phyloP scores from a whole-genome alignment of 2,329 filamentous ascomycete genomes.

The Penicillium aurantiogriseum region DNA sequence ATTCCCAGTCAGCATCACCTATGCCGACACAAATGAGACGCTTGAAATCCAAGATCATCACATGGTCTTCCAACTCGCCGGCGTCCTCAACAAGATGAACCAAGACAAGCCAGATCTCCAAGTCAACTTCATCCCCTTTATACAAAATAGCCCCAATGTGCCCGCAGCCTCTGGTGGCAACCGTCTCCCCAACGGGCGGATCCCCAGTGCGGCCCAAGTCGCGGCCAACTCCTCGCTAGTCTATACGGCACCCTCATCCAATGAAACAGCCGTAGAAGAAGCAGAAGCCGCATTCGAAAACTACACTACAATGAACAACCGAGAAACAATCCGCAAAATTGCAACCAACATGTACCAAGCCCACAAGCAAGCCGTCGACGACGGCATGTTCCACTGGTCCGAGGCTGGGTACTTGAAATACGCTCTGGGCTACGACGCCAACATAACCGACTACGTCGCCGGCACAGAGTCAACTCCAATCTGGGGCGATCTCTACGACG shows the following conservation, averaged over 20 bases:
- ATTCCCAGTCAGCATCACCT: constrained; percentile 43
- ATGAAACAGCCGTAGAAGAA: constrained; percentile 36
- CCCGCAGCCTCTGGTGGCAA: constrained; percentile 51
- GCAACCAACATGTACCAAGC: constrained; percentile 45
- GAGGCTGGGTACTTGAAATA: constrained; percentile 64
- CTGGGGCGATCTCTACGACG: constrained; percentile 55
- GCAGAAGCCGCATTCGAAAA: constrained; percentile 43
- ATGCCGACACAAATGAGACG: constrained; percentile 44
- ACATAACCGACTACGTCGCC: constrained; percentile 56
- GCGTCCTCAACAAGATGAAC: constrained; percentile 45
- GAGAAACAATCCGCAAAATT: constrained; percentile 30
- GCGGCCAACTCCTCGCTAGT: constrained; percentile 42
- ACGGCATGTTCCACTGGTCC: constrained; percentile 62
- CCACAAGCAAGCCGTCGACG: constrained; percentile 54
- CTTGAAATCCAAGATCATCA: constrained; percentile 45
- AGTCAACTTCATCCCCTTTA: constrained; percentile 46
- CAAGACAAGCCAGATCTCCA: constrained; percentile 33
- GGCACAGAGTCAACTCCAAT: constrained; percentile 47
- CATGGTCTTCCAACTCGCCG: constrained; percentile 46
- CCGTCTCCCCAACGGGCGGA: constrained; percentile 52
- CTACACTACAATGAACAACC: constrained; percentile 30
- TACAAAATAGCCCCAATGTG: constrained; percentile 50
- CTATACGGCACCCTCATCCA: constrained; percentile 35
- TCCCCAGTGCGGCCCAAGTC: constrained; percentile 54
- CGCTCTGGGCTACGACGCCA: constrained; percentile 53